These are phyloP conservation scores for Penicillium samsonianum DNA, from an alignment of 495 filamentous ascomycete species.

Conservation along the genomic window DNA sequence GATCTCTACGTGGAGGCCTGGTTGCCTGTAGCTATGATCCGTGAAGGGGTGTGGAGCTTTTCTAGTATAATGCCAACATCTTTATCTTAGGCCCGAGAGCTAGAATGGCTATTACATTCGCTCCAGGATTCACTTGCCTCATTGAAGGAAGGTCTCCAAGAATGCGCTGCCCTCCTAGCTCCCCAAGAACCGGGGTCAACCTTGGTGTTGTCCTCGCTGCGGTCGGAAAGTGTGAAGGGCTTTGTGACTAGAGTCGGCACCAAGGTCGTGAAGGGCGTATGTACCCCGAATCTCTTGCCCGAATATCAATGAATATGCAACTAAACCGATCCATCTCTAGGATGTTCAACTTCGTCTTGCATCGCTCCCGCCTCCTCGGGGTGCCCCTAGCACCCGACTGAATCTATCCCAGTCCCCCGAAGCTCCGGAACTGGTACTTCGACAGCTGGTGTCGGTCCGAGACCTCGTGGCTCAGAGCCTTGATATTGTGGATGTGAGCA, in stretches of 20 bases:
- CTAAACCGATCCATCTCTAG: slow-evolving; percentile 25
- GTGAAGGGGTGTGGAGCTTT: slow-evolving; percentile 25
- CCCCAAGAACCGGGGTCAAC: slow-evolving; percentile 82
- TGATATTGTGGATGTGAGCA: slow-evolving; percentile 75
- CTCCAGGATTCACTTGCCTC: slow-evolving; percentile 75
- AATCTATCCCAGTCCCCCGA: slow-evolving; percentile 50
- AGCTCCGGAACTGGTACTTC: slow-evolving; percentile 58
- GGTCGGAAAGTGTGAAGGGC: slow-evolving; percentile 89
- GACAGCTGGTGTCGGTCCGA: slow-evolving; percentile 68
- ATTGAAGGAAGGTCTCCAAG: slow-evolving; percentile 80
- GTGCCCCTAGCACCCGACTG: slow-evolving; percentile 53
- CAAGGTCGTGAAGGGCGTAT: slow-evolving; percentile 72
- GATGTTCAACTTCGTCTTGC: slow-evolving; percentile 53
- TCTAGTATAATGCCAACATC: slow-evolving; percentile 17
- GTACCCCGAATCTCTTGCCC: slow-evolving; percentile 22
- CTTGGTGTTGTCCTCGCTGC: slow-evolving; percentile 80
- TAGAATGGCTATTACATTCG: slow-evolving; percentile 81
- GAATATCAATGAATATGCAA: background rate
- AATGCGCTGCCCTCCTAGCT: slow-evolving; percentile 81
- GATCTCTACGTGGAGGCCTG: slow-evolving; percentile 2
- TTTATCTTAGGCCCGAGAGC: slow-evolving; percentile 63
- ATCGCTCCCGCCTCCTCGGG: slow-evolving; percentile 51
- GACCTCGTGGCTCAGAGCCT: slow-evolving; percentile 75
- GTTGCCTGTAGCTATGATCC: slow-evolving; percentile 25
- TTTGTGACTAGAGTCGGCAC: slow-evolving; percentile 81